Conservation (phyloP, 345 rosid species). For the Diplotaxis tenuifolia region DNA sequence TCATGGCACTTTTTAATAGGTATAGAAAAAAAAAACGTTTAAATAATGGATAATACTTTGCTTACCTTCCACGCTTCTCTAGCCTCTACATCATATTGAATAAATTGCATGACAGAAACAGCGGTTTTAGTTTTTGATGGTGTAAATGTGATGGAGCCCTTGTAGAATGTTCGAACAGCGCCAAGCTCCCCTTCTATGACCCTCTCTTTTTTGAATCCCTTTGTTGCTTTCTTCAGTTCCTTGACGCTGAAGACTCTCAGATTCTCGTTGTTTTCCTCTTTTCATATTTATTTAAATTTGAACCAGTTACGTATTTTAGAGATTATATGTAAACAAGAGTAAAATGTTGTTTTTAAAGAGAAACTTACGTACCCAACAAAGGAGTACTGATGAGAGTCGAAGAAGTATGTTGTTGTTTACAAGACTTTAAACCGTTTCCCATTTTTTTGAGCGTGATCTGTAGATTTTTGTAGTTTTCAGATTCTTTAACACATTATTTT, state of each 20-base stretch:
- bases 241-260: constrained; percentile 15
- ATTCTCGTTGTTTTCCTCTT: background rate
- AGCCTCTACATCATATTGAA: background rate
- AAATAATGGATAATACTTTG: background rate
- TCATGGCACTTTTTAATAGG: background rate
- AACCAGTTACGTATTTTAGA: background rate
- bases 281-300: background rate
- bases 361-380: too few relatives aligned
- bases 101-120: constrained; percentile 15
- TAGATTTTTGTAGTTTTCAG: too few relatives aligned
- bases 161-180: background rate
- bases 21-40: background rate
- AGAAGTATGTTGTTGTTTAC: too few relatives aligned
- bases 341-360: too few relatives aligned
- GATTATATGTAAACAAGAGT: too few relatives aligned
- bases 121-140: constrained; percentile 15
- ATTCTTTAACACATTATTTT: too few relatives aligned
- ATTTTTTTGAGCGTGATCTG: too few relatives aligned
- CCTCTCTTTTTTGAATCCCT: too few relatives aligned
- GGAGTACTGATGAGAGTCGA: too few relatives aligned
- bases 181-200: background rate
- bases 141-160: constrained; percentile 11
- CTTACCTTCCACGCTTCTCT: constrained; percentile 28
- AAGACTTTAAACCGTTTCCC: too few relatives aligned
- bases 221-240: constrained; percentile 12